Conservation (phyloP, 2,329 filamentous ascomycete species). For the Colletotrichum kahawae region DNA sequence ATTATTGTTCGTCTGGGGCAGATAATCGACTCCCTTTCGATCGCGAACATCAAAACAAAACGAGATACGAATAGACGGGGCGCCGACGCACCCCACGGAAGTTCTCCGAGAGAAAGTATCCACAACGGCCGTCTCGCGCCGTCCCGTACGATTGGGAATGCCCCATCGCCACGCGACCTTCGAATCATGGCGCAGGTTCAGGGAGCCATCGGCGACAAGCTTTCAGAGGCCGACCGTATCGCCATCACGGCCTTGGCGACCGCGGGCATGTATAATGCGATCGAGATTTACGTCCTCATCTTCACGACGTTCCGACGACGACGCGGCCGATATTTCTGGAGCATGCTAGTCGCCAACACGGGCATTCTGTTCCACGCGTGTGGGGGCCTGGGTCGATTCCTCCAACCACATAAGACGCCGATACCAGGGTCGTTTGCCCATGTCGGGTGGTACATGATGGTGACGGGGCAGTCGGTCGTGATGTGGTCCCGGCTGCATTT, state of each 20-base stretch:
- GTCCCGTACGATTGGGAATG: not conserved
- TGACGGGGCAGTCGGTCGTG: slow-evolving; percentile 46
- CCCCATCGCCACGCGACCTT: not conserved
- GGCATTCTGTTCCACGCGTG: slow-evolving; percentile 60
- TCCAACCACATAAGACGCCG: slow-evolving; percentile 42
- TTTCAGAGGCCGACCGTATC: not conserved
- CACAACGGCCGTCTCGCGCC: not conserved
- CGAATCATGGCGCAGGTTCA: slow-evolving; percentile 12
- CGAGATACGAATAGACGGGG: not conserved
- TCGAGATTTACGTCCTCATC: slow-evolving; percentile 30
- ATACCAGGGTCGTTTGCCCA: slow-evolving; percentile 40
- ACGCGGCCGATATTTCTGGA: slow-evolving; percentile 34
- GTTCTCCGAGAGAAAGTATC: not conserved
- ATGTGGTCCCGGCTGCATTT: slow-evolving; percentile 58
- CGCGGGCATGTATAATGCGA: slow-evolving; percentile 24
- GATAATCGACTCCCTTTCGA: not conserved
- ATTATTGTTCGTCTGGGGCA: not conserved
- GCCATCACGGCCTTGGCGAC: slow-evolving; percentile 5
- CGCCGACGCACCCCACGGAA: not conserved
- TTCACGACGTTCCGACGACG: slow-evolving; percentile 27
- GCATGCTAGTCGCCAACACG: slow-evolving; percentile 27
- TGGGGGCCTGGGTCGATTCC: slow-evolving; percentile 40
- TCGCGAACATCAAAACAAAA: not conserved
- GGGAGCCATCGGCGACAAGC: not conserved
- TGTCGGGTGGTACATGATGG: slow-evolving; percentile 57